These are phyloP conservation scores for Thuja plicata DNA, from an alignment of 83 land plant genomes.

Conservation along the genomic window DNA sequence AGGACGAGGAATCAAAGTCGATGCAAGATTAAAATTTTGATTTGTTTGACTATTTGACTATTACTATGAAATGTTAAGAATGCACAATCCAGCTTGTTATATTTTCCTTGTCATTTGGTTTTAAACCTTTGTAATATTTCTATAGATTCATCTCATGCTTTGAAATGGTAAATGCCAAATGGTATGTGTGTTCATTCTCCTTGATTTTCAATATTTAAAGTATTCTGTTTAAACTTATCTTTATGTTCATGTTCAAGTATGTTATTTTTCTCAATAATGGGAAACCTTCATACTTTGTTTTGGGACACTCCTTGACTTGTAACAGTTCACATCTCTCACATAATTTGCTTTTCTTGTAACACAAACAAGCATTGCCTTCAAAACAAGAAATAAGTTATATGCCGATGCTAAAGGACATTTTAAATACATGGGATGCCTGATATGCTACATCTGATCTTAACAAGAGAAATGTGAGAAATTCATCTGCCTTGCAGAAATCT, in stretches of 20 bases:
- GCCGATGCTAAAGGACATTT: neutral
- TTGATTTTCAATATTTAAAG: too few species aligned
- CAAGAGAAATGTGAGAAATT: neutral
- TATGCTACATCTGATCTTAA: neutral
- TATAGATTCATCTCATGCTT: too few species aligned
- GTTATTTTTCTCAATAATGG: neutral
- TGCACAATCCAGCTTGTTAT: neutral
- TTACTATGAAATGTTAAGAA: neutral
- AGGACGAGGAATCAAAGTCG: neutral
- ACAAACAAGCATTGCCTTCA: neutral
- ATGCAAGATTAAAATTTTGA: neutral
- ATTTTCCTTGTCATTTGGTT: neutral
- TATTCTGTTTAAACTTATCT: too few species aligned
- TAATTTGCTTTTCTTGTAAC: neutral
- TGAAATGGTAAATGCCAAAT: neutral
- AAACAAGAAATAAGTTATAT: neutral
- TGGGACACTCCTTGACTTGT: neutral
- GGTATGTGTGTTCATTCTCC: neutral
- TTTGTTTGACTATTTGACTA: neutral
- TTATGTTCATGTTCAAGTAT: neutral
- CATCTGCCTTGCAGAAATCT: too few species aligned
- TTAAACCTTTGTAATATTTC: too few species aligned
- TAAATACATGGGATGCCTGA: neutral
- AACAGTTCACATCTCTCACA: neutral
- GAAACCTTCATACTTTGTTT: neutral